Evolutionary conservation across 805 yeast species (phyloP).

Genomic region (Naumovozyma baii): DNA sequence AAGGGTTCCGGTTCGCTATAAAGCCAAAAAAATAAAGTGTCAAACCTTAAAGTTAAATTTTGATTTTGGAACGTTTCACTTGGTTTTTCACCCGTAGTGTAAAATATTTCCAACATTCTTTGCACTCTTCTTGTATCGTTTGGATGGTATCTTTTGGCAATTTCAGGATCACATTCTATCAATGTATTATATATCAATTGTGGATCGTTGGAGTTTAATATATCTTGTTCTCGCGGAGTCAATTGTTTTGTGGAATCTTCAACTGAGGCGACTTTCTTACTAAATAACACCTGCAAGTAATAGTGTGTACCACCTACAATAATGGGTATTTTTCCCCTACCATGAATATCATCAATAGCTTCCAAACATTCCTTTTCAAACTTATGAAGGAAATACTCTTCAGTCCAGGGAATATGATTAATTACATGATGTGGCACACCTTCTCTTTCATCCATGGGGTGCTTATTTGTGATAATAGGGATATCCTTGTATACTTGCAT

Average conservation of each 20-base stretch:
- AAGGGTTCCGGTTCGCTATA: slow-evolving; percentile 54
- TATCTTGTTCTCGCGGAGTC: slow-evolving; percentile 28
- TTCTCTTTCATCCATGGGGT: slow-evolving; percentile 66
- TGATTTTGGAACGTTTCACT: slow-evolving; percentile 66
- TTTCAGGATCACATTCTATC: slow-evolving; percentile 50
- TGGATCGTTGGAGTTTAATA: slow-evolving; percentile 43
- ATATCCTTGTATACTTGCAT: slow-evolving; percentile 83
- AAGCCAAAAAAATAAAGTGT: slow-evolving; percentile 72
- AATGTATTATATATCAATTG: slow-evolving; percentile 35
- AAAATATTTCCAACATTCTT: slow-evolving; percentile 74
- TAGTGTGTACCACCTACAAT: slow-evolving; percentile 95
- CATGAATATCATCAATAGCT: slow-evolving; percentile 54
- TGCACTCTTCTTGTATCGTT: slow-evolving; percentile 71
- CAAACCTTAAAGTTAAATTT: slow-evolving; percentile 44
- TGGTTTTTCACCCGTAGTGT: slow-evolving; percentile 53
- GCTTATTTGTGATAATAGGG: slow-evolving; percentile 82
- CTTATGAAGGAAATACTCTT: slow-evolving; percentile 71
- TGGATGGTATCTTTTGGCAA: slow-evolving; percentile 82
- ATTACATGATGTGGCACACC: slow-evolving; percentile 80
- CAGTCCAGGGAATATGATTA: slow-evolving; percentile 73
- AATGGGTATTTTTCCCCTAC: slow-evolving; percentile 67
- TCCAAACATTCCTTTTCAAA: slow-evolving; percentile 63
- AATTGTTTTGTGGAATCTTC: slow-evolving; percentile 6
- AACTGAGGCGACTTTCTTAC: slow-evolving; percentile 36
- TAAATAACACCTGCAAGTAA: slow-evolving; percentile 71